Evolutionary conservation across 306 rosid genomes (phyloP).

Genomic region (Castanea crenata): DNA sequence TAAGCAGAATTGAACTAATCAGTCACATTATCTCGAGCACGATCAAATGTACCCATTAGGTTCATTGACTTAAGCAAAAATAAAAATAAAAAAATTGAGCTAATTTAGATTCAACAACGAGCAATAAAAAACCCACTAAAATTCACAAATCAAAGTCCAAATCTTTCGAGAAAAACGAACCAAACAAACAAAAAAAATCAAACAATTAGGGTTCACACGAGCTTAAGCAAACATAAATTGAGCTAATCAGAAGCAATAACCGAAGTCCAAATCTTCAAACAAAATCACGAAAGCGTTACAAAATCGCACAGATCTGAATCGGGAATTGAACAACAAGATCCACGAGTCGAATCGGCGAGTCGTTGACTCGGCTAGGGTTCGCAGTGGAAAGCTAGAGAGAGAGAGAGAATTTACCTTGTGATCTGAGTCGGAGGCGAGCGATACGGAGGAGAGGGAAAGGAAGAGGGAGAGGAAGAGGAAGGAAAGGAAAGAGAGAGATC

Average conservation of each 20-base stretch:
- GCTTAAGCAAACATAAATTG: too few species aligned
- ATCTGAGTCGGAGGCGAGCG: conserved; percentile 76
- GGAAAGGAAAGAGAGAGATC: conserved; percentile 43
- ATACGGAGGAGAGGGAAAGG: conserved; percentile 53
- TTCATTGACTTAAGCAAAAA: not conserved
- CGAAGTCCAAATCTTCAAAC: not conserved
- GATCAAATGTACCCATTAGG: not conserved
- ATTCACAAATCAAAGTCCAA: conserved; percentile 2
- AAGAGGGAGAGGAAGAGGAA: conserved; percentile 36
- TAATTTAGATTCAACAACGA: not conserved
- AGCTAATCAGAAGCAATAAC: too few species aligned
- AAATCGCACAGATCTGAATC: not conserved
- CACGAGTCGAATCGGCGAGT: not conserved
- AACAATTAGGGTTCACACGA: too few species aligned
- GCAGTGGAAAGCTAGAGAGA: not conserved
- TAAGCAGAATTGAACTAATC: too few species aligned
- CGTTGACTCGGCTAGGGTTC: not conserved
- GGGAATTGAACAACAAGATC: conserved; percentile 34
- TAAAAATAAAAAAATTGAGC: not conserved
- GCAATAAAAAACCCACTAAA: not conserved
- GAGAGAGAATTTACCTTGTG: conserved; percentile 62
- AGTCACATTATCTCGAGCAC: too few species aligned
- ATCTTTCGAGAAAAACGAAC: not conserved
- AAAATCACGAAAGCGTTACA: not conserved
- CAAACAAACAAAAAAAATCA: too few species aligned